phyloP scores from a whole-genome alignment of 768 basidiomycete species.

The Pholiota microspora region DNA sequence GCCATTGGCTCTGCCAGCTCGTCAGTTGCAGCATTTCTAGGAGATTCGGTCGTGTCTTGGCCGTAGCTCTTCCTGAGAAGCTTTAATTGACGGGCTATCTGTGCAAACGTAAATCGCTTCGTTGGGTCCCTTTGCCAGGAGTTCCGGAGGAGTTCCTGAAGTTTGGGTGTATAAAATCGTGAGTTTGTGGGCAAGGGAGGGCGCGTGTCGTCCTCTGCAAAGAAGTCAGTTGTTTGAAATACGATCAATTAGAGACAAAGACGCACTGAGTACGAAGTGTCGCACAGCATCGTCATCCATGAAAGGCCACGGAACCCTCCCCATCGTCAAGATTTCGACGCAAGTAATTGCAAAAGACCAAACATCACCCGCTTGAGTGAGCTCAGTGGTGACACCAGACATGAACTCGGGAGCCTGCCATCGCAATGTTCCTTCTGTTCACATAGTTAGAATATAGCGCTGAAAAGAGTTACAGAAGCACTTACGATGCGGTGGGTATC shows the following conservation, averaged over 20 bases:
- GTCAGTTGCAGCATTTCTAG: constrained; percentile 14
- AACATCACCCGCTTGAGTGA: constrained; percentile 61
- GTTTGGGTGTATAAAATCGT: constrained; percentile 31
- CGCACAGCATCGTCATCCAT: constrained; percentile 51
- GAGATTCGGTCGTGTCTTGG: constrained; percentile 25
- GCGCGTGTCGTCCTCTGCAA: constrained; percentile 47
- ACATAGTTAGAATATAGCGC: background rate
- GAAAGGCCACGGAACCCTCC: constrained; percentile 56
- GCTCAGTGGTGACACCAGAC: constrained; percentile 35
- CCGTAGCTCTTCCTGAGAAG: constrained; percentile 40
- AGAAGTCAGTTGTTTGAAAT: constrained; percentile 7
- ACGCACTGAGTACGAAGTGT: constrained; percentile 48
- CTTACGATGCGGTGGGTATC: constrained; percentile 43
- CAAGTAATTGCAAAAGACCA: constrained; percentile 72
- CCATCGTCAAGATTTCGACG: constrained; percentile 64
- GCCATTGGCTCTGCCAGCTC: constrained; percentile 18
- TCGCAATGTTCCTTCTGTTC: constrained; percentile 59
- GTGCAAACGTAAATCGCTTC: constrained; percentile 51
- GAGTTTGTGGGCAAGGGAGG: constrained; percentile 48
- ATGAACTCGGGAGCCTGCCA: constrained; percentile 77
- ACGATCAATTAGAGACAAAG: constrained; percentile 21
- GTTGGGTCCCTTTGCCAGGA: constrained; percentile 61
- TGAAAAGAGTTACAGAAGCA: constrained; percentile 9
- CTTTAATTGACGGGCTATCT: constrained; percentile 48
- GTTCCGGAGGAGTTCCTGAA: constrained; percentile 44